These are phyloP conservation scores for Lolium rigidum DNA, from an alignment of 176 grass and related monocot species.

Conservation along the genomic window DNA sequence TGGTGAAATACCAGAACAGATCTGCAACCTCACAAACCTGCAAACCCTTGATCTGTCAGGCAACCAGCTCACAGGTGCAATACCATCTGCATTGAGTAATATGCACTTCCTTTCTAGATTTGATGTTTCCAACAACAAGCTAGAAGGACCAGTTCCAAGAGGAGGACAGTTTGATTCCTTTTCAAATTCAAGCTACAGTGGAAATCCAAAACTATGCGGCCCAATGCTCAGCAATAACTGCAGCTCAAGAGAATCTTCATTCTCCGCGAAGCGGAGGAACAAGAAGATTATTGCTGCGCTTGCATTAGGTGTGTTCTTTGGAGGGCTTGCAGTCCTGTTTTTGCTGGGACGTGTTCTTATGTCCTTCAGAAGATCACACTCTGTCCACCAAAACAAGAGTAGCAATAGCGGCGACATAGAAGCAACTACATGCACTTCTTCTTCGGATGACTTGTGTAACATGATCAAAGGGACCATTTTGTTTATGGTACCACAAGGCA, in stretches of 20 bases:
- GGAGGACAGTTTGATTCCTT: constrained; percentile 74
- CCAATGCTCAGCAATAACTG: constrained; percentile 40
- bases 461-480: constrained; percentile 57
- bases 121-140: constrained; percentile 72
- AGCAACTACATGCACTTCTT: constrained; percentile 60
- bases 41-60: constrained; percentile 58
- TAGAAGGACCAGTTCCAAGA: constrained; percentile 64
- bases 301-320: constrained; percentile 69
- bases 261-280: constrained; percentile 3
- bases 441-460: constrained; percentile 41
- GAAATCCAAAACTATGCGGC: constrained; percentile 72
- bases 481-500: constrained; percentile 62
- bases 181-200: constrained; percentile 61
- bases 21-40: constrained; percentile 67
- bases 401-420: constrained; percentile 47
- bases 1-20: constrained; percentile 57
- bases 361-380: constrained; percentile 44
- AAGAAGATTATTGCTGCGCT: constrained; percentile 59
- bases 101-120: constrained; percentile 71
- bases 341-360: constrained; percentile 57
- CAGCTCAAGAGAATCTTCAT: neutral
- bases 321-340: constrained; percentile 56
- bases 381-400: constrained; percentile 42
- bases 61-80: constrained; percentile 64
- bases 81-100: constrained; percentile 48